Evolutionary conservation across 176 grass and related monocot species (phyloP).

Genomic region (Oryza glaberrima): DNA sequence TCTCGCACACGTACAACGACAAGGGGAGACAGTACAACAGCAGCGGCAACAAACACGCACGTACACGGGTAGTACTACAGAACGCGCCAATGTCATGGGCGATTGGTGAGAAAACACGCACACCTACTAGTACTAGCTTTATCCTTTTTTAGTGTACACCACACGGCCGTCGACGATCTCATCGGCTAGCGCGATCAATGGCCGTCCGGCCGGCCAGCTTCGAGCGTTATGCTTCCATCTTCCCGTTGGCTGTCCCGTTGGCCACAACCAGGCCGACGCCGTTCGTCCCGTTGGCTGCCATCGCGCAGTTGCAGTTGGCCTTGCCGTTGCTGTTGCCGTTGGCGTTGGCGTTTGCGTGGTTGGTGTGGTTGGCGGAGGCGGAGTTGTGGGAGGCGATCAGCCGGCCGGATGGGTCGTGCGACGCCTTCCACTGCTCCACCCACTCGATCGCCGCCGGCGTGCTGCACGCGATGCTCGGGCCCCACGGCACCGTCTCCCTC

Average conservation of each 20-base stretch:
- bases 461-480: constrained; percentile 95
- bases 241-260: constrained; percentile 30
- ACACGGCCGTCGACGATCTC: not conserved
- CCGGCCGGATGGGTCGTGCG: constrained; percentile 89
- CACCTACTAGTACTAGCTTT: constrained; percentile 49
- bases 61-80: not conserved
- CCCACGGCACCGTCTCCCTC: constrained; percentile 84
- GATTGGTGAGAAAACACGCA: constrained; percentile 28
- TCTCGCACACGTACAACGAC: constrained; percentile 24
- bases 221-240: constrained; percentile 31
- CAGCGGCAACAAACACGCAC: not conserved
- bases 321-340: not conserved
- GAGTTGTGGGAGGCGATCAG: constrained; percentile 74
- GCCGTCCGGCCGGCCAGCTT: not conserved
- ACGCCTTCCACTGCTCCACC: constrained; percentile 88
- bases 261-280: not conserved
- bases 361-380: constrained; percentile 33
- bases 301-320: not conserved
- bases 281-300: constrained; percentile 16
- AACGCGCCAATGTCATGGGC: constrained; percentile 24
- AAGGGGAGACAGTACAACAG: constrained; percentile 7
- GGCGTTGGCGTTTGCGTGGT: constrained; percentile 12
- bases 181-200: not conserved
- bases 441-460: constrained; percentile 93
- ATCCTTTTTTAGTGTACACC: constrained; percentile 25